Percentiles rank a stretch among this genome's conserved stretches.
These are phyloP conservation scores for Kuraishia ogatae DNA, from an alignment of 805 yeast species.

Conservation along the genomic window DNA sequence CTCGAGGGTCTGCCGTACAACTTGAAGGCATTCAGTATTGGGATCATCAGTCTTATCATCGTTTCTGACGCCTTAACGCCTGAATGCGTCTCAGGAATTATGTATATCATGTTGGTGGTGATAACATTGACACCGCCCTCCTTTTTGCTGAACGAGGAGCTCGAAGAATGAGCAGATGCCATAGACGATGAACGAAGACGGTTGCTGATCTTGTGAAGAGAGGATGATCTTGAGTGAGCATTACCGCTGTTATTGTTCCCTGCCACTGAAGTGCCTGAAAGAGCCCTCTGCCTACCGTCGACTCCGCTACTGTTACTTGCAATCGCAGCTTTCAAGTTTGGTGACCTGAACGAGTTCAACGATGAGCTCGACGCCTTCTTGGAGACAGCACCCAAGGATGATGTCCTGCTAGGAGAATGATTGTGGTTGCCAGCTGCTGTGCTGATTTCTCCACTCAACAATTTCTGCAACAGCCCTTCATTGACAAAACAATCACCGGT, in stretches of 20 bases:
- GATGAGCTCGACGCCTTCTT: conserved; percentile 21
- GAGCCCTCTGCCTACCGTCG: neutral
- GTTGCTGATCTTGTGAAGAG: conserved; percentile 2
- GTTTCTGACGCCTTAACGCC: conserved; percentile 69
- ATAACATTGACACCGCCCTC: conserved; percentile 11
- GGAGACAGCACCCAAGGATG: conserved; percentile 13
- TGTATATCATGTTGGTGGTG: conserved; percentile 19
- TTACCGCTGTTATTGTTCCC: neutral
- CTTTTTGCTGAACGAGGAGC: conserved; percentile 12
- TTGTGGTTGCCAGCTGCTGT: neutral
- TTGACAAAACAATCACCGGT: conserved; percentile 46
- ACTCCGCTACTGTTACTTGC: neutral
- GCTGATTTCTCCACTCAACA: conserved; percentile 4
- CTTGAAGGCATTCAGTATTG: conserved; percentile 60
- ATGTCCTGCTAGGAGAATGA: conserved; percentile 12
- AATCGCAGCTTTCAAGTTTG: neutral
- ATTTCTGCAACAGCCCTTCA: conserved; percentile 18
- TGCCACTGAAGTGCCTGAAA: neutral
- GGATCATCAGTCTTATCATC: conserved; percentile 60
- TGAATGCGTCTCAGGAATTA: conserved; percentile 63
- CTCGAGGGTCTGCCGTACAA: conserved; percentile 68
- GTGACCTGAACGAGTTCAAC: conserved; percentile 5
- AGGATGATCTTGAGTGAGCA: conserved; percentile 4
- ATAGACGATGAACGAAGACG: conserved; percentile 10
- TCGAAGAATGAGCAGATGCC: conserved; percentile 16